Conservation (phyloP, 306 rosid genomes). For the Prunus davidiana region DNA sequence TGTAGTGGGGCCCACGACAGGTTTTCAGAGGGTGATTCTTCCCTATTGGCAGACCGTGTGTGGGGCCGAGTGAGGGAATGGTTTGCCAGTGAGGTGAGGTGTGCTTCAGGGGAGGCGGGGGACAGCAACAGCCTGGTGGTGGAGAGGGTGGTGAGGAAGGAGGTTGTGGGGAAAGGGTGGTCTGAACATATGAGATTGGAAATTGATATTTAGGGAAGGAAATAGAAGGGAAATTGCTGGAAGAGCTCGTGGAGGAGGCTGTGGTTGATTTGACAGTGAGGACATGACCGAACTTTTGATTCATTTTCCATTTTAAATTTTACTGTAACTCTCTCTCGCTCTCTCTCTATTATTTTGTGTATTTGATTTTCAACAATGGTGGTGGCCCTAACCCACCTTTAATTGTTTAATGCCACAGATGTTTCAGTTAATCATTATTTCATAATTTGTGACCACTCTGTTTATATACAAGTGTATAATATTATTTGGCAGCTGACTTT, state of each 20-base stretch:
- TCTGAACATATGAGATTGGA: conserved; percentile 55
- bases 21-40: conserved; percentile 35
- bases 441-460: conserved; percentile 7
- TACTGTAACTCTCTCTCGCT: conserved; percentile 25
- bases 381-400: conserved; percentile 33
- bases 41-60: conserved; percentile 53
- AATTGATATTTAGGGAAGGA: conserved; percentile 65
- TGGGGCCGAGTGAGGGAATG: conserved; percentile 71
- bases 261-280: conserved; percentile 60
- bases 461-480: conserved; percentile 9
- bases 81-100: conserved; percentile 49
- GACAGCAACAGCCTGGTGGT: conserved; percentile 67
- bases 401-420: conserved; percentile 46
- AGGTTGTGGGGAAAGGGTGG: conserved; percentile 73
- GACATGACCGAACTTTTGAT: conserved; percentile 12
- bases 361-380: conserved; percentile 37
- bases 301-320: not conserved
- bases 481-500: not conserved
- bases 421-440: conserved; percentile 18
- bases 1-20: conserved; percentile 34
- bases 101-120: conserved; percentile 52
- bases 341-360: conserved; percentile 28
- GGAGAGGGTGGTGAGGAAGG: conserved; percentile 69
- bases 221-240: conserved; percentile 59
- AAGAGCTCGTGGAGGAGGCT: conserved; percentile 72